A percentile compares a stretch with the other conserved stretches of the same genome.
Evolutionary conservation across 2,329 filamentous ascomycete genomes (phyloP).

Genomic region (Fonsecaea pugnacius): DNA sequence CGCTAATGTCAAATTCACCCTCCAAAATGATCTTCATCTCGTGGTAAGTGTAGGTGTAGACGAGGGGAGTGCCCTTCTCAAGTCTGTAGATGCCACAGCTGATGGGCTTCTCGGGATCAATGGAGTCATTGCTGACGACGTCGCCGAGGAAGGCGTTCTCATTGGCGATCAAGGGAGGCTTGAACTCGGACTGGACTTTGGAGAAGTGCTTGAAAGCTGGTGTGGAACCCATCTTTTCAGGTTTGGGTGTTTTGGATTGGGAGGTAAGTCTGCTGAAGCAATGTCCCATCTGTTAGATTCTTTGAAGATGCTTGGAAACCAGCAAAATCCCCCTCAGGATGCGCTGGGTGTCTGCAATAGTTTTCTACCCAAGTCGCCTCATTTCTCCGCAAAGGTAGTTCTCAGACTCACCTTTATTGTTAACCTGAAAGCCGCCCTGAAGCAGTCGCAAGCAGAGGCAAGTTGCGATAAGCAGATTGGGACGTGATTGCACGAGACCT

Average conservation of each 20-base stretch:
- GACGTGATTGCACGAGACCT: conserved; percentile 16
- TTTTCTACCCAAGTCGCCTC: neutral
- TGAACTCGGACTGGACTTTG: conserved; percentile 63
- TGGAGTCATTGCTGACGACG: conserved; percentile 60
- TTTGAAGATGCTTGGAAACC: neutral
- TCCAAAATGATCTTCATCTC: conserved; percentile 77
- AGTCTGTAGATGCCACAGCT: conserved; percentile 69
- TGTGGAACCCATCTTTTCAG: conserved; percentile 26
- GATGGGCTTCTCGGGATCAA: conserved; percentile 63
- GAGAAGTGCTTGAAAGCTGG: conserved; percentile 54
- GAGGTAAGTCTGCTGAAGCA: conserved; percentile 22
- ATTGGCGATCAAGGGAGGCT: conserved; percentile 68
- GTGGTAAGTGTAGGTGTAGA: conserved; percentile 71
- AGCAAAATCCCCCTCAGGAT: neutral
- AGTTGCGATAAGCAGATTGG: conserved; percentile 7
- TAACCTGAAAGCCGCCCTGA: neutral
- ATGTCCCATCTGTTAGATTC: conserved; percentile 7
- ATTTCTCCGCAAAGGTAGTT: neutral
- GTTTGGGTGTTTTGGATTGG: conserved; percentile 12
- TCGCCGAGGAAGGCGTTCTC: conserved; percentile 72
- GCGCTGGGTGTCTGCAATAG: neutral
- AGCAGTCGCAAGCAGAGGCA: neutral
- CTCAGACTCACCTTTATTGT: conserved; percentile 11
- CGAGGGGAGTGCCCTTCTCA: conserved; percentile 68
- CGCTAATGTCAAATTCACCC: conserved; percentile 67